phyloP scores from a whole-genome alignment of 2,329 filamentous ascomycete species.

The Botrytis pseudocinerea region DNA sequence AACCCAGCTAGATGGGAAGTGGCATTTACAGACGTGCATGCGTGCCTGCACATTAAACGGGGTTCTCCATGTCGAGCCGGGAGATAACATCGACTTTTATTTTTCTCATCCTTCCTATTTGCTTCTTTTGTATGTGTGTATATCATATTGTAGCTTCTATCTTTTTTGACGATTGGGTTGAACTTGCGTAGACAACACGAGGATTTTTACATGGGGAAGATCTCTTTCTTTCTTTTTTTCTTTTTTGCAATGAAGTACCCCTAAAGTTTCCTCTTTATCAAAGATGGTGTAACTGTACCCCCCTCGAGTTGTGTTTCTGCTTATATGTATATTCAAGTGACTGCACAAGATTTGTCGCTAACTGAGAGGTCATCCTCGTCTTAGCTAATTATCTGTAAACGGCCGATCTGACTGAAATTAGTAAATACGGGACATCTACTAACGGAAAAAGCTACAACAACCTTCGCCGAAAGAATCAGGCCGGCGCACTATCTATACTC shows the following conservation, averaged over 20 bases:
- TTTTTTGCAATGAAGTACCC: not conserved
- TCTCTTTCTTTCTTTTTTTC: not conserved
- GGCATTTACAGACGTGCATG: not conserved
- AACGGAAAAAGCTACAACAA: not conserved
- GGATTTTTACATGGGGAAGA: not conserved
- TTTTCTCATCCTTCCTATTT: not conserved
- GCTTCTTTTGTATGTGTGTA: not conserved
- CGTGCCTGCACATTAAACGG: not conserved
- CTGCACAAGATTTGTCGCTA: fast-evolving
- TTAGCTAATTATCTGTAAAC: not conserved
- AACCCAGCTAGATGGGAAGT: not conserved
- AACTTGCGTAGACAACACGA: not conserved
- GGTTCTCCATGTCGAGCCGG: not conserved
- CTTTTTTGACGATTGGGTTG: not conserved
- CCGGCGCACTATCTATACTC: not conserved
- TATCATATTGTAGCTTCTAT: not conserved
- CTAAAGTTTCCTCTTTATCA: not conserved
- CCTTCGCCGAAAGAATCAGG: not conserved
- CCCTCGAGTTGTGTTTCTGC: too few relatives aligned
- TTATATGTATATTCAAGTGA: not conserved
- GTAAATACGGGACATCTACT: not conserved
- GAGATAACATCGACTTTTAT: not conserved
- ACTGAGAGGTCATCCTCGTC: too few relatives aligned
- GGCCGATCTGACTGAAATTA: too few relatives aligned
- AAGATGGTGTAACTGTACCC: not conserved